Evolutionary conservation across 257 asterid genomes (phyloP).

Genomic region (Galeopsis tetrahit): DNA sequence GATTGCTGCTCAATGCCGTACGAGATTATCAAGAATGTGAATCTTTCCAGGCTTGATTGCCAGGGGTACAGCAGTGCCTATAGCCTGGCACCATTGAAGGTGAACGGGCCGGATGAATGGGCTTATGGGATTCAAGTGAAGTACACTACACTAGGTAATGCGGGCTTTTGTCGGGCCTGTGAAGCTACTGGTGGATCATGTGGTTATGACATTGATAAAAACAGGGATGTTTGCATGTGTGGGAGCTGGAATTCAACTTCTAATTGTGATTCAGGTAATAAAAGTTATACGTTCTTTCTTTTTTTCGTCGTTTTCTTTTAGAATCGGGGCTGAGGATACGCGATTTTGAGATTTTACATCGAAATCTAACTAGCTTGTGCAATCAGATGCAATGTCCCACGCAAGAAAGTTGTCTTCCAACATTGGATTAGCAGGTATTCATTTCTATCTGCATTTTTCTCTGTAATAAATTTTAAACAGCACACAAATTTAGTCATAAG

Average conservation of each 20-base stretch:
- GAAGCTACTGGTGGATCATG: constrained; percentile 92
- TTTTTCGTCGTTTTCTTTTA: background rate
- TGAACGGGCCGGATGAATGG: constrained; percentile 74
- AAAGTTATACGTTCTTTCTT: background rate
- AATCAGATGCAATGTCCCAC: constrained; percentile 33
- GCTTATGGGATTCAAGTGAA: constrained; percentile 84
- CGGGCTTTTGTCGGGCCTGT: constrained; percentile 74
- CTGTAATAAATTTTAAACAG: background rate
- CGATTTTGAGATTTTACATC: background rate
- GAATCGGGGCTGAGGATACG: background rate
- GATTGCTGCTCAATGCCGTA: constrained; percentile 77
- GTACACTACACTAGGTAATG: constrained; percentile 60
- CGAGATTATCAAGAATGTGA: constrained; percentile 61
- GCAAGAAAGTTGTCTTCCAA: constrained; percentile 34
- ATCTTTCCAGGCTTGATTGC: constrained; percentile 75
- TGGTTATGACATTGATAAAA: constrained; percentile 58
- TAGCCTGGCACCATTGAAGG: constrained; percentile 76
- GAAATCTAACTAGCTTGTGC: constrained; percentile 1
- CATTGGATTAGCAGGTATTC: constrained; percentile 41
- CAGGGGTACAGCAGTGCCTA: constrained; percentile 96
- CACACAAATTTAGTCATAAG: background rate
- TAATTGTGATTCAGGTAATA: constrained; percentile 80
- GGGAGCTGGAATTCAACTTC: constrained; percentile 83
- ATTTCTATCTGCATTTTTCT: background rate
- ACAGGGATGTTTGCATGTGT: constrained; percentile 72